phyloP scores from a whole-genome alignment of 257 asterid genomes.

The Gentiana macrophylla region DNA sequence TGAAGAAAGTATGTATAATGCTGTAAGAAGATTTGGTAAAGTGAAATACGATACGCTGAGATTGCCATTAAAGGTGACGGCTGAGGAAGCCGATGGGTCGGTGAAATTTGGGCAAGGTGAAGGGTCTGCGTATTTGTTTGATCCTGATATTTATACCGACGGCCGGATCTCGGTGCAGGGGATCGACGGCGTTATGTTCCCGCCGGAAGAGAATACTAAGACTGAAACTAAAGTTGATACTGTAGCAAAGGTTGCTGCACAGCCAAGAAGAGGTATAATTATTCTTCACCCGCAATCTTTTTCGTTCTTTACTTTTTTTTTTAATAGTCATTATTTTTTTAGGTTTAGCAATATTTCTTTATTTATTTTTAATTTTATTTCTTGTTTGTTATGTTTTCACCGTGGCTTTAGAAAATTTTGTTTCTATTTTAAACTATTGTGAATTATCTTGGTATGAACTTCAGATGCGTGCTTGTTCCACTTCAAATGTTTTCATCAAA shows the following conservation, averaged over 20 bases:
- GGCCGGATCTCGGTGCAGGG: constrained; percentile 98
- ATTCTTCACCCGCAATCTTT: constrained; percentile 3
- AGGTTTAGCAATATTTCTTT: too few species aligned
- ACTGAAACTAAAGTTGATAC: constrained; percentile 34
- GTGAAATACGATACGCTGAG: constrained; percentile 69
- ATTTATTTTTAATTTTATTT: too few species aligned
- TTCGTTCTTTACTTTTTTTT: background rate
- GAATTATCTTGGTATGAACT: too few species aligned
- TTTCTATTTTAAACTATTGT: too few species aligned
- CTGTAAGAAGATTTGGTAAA: constrained; percentile 85
- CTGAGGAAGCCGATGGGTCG: constrained; percentile 94
- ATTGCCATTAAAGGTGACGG: constrained; percentile 68
- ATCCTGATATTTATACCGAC: constrained; percentile 90
- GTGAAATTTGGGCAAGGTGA: constrained; percentile 71
- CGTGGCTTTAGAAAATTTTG: too few species aligned
- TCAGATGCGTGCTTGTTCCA: too few species aligned
- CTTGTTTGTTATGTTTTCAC: too few species aligned
- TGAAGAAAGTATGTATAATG: constrained; percentile 92
- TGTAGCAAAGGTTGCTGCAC: constrained; percentile 35
- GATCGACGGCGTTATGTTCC: constrained; percentile 67
- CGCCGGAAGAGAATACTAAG: constrained; percentile 41
- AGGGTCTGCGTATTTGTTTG: constrained; percentile 66
- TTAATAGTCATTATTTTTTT: background rate
- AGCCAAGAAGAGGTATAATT: constrained; percentile 61
- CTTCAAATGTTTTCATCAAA: too few species aligned